Evolutionary conservation across 2,329 filamentous ascomycete species (phyloP).

Genomic region (Xylariomycetidae sp.): DNA sequence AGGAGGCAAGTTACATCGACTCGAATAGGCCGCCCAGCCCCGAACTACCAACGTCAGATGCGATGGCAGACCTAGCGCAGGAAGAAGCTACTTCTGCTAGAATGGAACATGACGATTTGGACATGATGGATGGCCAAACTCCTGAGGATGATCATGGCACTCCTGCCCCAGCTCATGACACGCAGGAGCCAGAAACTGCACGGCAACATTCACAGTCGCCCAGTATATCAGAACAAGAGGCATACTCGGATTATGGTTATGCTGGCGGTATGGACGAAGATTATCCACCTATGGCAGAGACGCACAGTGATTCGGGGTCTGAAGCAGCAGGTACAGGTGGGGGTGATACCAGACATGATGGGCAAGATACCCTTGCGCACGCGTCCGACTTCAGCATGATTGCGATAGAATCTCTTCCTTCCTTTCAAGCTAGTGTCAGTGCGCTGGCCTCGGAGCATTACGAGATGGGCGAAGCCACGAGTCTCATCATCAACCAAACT

Average conservation of each 20-base stretch:
- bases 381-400: constrained; percentile 56
- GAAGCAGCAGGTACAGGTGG: constrained; percentile 4
- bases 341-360: constrained; percentile 13
- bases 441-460: constrained; percentile 30
- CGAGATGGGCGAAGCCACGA: constrained; percentile 53
- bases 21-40: constrained; percentile 6
- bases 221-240: constrained; percentile 12
- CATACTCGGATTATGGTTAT: constrained; percentile 8
- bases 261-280: constrained; percentile 16
- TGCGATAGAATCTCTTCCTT: constrained; percentile 49
- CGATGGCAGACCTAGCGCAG: constrained; percentile 2
- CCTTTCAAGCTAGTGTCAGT: constrained; percentile 37
- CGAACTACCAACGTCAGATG: constrained; percentile 3
- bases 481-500: constrained; percentile 51
- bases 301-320: constrained; percentile 22
- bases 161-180: constrained; percentile 3
- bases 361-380: constrained; percentile 39
- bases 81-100: constrained; percentile 6
- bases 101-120: constrained; percentile 2
- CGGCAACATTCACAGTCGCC: constrained; percentile 12
- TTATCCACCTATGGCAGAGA: constrained; percentile 18
- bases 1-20: constrained; percentile 6
- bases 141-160: constrained; percentile 3
- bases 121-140: constrained; percentile 2
- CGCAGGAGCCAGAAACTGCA: constrained; percentile 3